A percentile compares a stretch with the other conserved stretches of the same genome.
These are phyloP conservation scores for Wickerhamiella qilinensis DNA, from an alignment of 805 yeast genomes.

Conservation along the genomic window DNA sequence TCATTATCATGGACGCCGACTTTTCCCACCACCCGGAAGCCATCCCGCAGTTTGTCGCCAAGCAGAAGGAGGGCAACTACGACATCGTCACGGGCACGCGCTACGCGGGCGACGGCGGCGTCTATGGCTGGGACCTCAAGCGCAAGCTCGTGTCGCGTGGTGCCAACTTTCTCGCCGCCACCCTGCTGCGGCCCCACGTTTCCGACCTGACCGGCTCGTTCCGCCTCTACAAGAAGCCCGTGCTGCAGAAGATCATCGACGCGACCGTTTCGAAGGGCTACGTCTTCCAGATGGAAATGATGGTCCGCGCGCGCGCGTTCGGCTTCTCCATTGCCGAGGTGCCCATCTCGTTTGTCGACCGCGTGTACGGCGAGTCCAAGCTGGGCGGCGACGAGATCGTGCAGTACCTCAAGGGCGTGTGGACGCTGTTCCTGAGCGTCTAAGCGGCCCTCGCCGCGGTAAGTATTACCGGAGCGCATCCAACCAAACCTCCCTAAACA, in stretches of 20 bases:
- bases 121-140: slow-evolving; percentile 71
- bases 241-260: slow-evolving; percentile 44
- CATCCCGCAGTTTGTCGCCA: slow-evolving; percentile 55
- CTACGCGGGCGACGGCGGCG: slow-evolving; percentile 70
- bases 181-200: slow-evolving; percentile 53
- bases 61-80: slow-evolving; percentile 30
- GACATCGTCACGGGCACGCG: slow-evolving; percentile 40
- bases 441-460: too few relatives aligned
- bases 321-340: slow-evolving; percentile 65
- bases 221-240: slow-evolving; percentile 59
- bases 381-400: slow-evolving; percentile 71
- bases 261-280: slow-evolving; percentile 63
- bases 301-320: slow-evolving; percentile 64
- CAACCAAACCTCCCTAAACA: too few relatives aligned
- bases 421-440: slow-evolving; percentile 49
- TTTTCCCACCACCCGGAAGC: slow-evolving; percentile 64
- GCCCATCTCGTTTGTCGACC: slow-evolving; percentile 63
- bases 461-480: too few relatives aligned
- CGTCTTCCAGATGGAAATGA: slow-evolving; percentile 80
- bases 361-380: slow-evolving; percentile 64
- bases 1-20: slow-evolving; percentile 73
- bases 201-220: slow-evolving; percentile 65
- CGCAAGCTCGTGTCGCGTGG: slow-evolving; percentile 64
- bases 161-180: slow-evolving; percentile 62
- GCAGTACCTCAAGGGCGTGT: slow-evolving; percentile 61